Conservation (phyloP, 352 stramenopile genomes). For the Globisporangium abappressorium region DNA sequence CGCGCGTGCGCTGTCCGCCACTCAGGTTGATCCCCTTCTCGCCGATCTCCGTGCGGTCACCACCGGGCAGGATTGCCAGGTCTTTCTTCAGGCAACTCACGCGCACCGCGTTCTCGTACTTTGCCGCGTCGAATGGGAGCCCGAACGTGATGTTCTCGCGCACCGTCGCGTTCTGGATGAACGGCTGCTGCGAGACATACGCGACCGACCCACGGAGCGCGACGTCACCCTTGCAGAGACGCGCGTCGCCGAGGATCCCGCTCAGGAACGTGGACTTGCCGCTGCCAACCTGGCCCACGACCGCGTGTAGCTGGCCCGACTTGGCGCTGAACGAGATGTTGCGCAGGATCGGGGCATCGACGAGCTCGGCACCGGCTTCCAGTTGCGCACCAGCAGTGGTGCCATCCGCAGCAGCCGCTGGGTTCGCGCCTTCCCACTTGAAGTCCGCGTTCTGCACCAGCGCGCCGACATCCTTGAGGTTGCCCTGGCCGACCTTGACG, state of each 20-base stretch:
- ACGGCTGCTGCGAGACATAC: slow-evolving; percentile 94
- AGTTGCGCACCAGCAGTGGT: slow-evolving; percentile 29
- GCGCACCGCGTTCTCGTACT: slow-evolving; percentile 54
- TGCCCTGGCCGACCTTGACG: slow-evolving; percentile 64
- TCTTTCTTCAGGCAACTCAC: slow-evolving; percentile 58
- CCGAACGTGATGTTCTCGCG: slow-evolving; percentile 97
- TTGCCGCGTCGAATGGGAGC: slow-evolving; percentile 47
- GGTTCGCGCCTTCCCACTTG: slow-evolving; percentile 46
- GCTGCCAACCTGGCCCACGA: slow-evolving; percentile 60
- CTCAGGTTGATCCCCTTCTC: slow-evolving; percentile 95
- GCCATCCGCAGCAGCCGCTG: slow-evolving; percentile 14
- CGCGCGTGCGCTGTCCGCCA: slow-evolving; percentile 90
- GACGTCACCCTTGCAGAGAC: slow-evolving; percentile 49
- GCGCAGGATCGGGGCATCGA: slow-evolving; percentile 37
- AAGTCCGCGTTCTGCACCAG: slow-evolving; percentile 57
- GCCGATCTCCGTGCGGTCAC: slow-evolving; percentile 95
- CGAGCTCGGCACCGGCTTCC: slow-evolving; percentile 15
- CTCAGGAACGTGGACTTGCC: slow-evolving; percentile 75
- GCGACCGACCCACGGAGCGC: slow-evolving; percentile 86
- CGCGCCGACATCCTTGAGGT: slow-evolving; percentile 70
- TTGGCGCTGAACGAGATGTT: slow-evolving; percentile 66
- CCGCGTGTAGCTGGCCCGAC: slow-evolving; percentile 51
- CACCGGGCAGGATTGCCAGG: slow-evolving; percentile 49
- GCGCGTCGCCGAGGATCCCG: slow-evolving; percentile 56
- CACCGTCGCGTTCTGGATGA: slow-evolving; percentile 96